Evolutionary conservation across 208 protist species (phyloP), one percentile per base, ranked within the genome.

Genomic region (Leptomonas seymouri): DNA sequence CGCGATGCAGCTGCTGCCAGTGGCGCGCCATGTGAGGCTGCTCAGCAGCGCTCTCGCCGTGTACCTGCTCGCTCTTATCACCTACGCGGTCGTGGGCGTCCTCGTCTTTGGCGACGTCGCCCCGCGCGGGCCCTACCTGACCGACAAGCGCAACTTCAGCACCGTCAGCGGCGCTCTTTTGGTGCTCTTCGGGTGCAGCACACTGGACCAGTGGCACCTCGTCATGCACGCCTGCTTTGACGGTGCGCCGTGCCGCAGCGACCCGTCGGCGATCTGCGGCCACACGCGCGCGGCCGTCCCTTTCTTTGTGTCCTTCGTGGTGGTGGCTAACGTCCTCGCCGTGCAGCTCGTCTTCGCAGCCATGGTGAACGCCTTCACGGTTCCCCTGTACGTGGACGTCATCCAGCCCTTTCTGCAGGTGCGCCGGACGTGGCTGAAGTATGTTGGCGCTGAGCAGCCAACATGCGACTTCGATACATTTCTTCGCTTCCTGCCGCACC

Each of bases 131-230:
- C n/a, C 20, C 25, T 73, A 71, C 27, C 45, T 90, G n/a, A 78
- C 77, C 4, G 67, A 70, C n/a, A 75, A 81, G 66, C 76, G 74
- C 18, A 91, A 91, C 68, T 93, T 93, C 67, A 44, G 57, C 36
- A 90, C 80, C 3, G 73, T 88, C 9, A 75, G 81, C 51, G 60
- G 60, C 15, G 76, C 88, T 7, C 56, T 89, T 16, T 71, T 93
- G 2, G 34, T 90, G 15, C 64, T 93, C 34, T 84, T 91, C 31
- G 63, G 78, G 50, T 84, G 77, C 45, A 83, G 69, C 53, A 89
- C 88, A 9, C 74, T 75, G 16, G 75, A 86, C 39, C 68, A 78
- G 50, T 93, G 85, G 88, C 71, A 79, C 49, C 46, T 60, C 30
- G 67, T 83, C 20, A 75, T 83, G 72, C 41, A 51, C 21, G 67